These are phyloP conservation scores for Spergularia bocconei DNA, from an alignment of 148 eudicot species.

Conservation along the genomic window DNA sequence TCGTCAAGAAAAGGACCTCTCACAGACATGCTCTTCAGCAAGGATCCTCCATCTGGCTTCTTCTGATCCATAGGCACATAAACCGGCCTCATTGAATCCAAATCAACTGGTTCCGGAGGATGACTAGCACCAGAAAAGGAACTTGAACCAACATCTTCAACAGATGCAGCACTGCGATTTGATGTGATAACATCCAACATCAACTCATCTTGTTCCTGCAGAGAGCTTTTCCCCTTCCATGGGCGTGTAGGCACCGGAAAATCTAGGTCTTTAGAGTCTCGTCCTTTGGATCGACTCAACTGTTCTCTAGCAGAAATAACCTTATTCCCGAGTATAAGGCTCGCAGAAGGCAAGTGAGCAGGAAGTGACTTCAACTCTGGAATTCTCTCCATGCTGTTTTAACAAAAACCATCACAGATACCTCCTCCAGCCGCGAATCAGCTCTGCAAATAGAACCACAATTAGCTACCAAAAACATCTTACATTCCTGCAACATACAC, in stretches of 20 bases:
- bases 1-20: conserved; percentile 77
- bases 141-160: conserved; percentile 48
- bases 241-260: conserved; percentile 38
- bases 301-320: conserved; percentile 39
- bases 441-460: conserved; percentile 27
- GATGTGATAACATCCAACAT: conserved; percentile 49
- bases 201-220: conserved; percentile 50
- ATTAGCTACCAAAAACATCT: neutral
- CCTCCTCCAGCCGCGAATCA: conserved; percentile 6
- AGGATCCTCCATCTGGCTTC: conserved; percentile 45
- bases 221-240: conserved; percentile 56
- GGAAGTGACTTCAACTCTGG: conserved; percentile 43
- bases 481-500: neutral
- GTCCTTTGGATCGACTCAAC: conserved; percentile 30
- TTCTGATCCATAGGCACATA: conserved; percentile 63
- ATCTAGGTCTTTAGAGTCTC: conserved; percentile 34
- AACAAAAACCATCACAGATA: conserved; percentile 35
- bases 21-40: conserved; percentile 55
- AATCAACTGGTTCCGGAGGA: conserved; percentile 77
- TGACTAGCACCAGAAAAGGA: conserved; percentile 79
- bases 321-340: conserved; percentile 34
- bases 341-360: conserved; percentile 33
- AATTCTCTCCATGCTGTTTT: conserved; percentile 55
- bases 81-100: conserved; percentile 64
- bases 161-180: conserved; percentile 46